phyloP scores from a whole-genome alignment of 2,329 filamentous ascomycete species.

The Thyridium curvatum region DNA sequence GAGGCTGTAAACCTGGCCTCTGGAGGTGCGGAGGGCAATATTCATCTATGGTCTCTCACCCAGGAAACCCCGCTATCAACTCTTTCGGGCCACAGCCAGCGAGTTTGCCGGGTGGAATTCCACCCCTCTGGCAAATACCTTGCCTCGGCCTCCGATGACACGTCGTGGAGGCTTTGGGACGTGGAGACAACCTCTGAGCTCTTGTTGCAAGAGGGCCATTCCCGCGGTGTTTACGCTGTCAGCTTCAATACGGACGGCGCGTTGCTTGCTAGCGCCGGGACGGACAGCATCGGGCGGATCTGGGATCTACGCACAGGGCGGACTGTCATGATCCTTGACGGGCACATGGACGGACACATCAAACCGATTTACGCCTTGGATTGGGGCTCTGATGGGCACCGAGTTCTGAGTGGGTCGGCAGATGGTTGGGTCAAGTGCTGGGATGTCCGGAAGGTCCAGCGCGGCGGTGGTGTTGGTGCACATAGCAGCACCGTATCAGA shows the following conservation, averaged over 20 bases:
- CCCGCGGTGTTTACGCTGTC: constrained; percentile 84
- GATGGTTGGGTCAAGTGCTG: constrained; percentile 98
- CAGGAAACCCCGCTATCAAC: constrained; percentile 81
- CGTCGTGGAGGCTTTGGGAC: constrained; percentile 96
- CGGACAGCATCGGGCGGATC: constrained; percentile 90
- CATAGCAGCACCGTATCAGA: constrained; percentile 91
- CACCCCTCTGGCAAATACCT: constrained; percentile 87
- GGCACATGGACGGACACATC: constrained; percentile 73
- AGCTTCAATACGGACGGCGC: constrained; percentile 90
- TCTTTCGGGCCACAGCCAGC: constrained; percentile 74
- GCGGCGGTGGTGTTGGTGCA: constrained; percentile 79
- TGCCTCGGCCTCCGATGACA: constrained; percentile 91
- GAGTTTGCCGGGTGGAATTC: constrained; percentile 89
- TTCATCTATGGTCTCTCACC: constrained; percentile 85
- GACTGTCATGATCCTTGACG: constrained; percentile 92
- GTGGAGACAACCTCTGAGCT: constrained; percentile 79
- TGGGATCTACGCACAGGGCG: constrained; percentile 92
- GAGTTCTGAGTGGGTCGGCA: constrained; percentile 85
- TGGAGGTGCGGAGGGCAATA: constrained; percentile 78
- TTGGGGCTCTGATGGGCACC: constrained; percentile 86
- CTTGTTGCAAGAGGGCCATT: constrained; percentile 88
- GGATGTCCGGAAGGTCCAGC: constrained; percentile 87
- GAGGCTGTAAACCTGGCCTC: constrained; percentile 80
- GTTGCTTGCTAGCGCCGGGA: constrained; percentile 80
- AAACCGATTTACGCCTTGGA: constrained; percentile 90